Percentiles rank a stretch among this genome's conserved stretches.
phyloP scores from a whole-genome alignment of 2,329 filamentous ascomycete species.

The Beauveria scarabaeidicola region DNA sequence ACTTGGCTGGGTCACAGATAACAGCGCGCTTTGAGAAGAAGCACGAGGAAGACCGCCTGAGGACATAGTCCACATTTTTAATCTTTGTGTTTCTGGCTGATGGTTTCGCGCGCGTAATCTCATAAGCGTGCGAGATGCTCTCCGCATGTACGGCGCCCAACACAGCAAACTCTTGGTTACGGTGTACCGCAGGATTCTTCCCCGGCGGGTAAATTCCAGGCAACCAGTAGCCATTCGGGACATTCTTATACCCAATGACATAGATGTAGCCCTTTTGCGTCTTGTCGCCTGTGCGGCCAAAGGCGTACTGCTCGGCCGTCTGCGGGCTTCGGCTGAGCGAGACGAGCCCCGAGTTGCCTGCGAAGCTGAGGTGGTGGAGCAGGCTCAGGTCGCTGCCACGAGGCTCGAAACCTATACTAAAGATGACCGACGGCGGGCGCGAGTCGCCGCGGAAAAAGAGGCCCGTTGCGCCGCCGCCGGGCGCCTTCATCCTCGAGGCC shows the following conservation, averaged over 20 bases:
- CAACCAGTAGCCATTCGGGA: constrained; percentile 12
- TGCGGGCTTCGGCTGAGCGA: not conserved
- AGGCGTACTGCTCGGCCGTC: constrained; percentile 3
- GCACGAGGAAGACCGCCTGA: not conserved
- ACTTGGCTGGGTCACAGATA: not conserved
- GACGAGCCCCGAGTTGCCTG: constrained; percentile 8
- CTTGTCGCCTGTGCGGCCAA: not conserved
- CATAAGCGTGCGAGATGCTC: not conserved
- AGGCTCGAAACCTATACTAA: constrained; percentile 5
- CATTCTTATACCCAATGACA: not conserved
- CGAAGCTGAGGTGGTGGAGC: constrained; percentile 5
- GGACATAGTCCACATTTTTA: not conserved
- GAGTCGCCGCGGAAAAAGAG: constrained; percentile 13
- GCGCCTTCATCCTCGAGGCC: not conserved
- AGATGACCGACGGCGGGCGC: constrained; percentile 5
- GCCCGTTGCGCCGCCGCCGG: not conserved
- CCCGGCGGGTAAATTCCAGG: constrained; percentile 2
- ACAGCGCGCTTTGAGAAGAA: not conserved
- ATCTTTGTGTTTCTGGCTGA: not conserved
- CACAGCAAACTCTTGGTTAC: constrained; percentile 1
- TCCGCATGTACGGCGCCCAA: not conserved
- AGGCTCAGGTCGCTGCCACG: constrained; percentile 7
- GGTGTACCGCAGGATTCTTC: not conserved
- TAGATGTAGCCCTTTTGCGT: constrained; percentile 6
- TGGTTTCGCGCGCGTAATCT: not conserved